phyloP scores from a whole-genome alignment of 805 yeast genomes.

The Candida hungchunana region DNA sequence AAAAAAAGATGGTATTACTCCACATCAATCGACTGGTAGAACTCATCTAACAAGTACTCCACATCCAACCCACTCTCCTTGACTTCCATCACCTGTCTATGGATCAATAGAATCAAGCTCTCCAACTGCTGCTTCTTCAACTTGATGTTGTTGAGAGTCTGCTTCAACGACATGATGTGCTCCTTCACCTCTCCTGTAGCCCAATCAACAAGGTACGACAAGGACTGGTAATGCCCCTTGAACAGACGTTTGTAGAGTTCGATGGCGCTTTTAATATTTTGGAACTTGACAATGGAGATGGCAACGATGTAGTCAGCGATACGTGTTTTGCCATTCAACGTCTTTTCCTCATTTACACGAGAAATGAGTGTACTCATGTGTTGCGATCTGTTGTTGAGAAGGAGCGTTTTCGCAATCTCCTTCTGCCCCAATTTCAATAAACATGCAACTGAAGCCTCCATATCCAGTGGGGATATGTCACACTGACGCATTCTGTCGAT shows the following conservation, averaged over 20 bases:
- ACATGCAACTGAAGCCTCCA: constrained; percentile 26
- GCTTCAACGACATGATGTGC: constrained; percentile 64
- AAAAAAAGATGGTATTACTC: constrained; percentile 9
- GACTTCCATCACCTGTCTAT: constrained; percentile 57
- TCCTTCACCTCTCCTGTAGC: constrained; percentile 6
- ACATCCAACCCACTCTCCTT: constrained; percentile 68
- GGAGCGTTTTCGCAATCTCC: constrained; percentile 45
- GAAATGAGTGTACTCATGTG: constrained; percentile 44
- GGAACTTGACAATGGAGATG: constrained; percentile 58
- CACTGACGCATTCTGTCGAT: constrained; percentile 30
- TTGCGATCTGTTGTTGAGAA: constrained; percentile 43
- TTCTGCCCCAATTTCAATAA: constrained; percentile 39
- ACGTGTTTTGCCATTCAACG: constrained; percentile 45
- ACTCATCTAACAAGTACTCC: constrained; percentile 31
- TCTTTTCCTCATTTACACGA: constrained; percentile 38
- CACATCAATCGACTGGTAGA: constrained; percentile 21
- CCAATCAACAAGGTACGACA: constrained; percentile 54
- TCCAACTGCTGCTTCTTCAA: constrained; percentile 47
- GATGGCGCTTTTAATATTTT: constrained; percentile 55
- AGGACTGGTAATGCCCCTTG: constrained; percentile 36
- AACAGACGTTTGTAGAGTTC: constrained; percentile 50
- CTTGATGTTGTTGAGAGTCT: constrained; percentile 62
- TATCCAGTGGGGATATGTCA: constrained; percentile 24
- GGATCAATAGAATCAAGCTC: constrained; percentile 50
- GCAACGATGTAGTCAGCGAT: constrained; percentile 52